phyloP scores from a whole-genome alignment of 2,329 filamentous ascomycete species.

The Epichloe baconii region DNA sequence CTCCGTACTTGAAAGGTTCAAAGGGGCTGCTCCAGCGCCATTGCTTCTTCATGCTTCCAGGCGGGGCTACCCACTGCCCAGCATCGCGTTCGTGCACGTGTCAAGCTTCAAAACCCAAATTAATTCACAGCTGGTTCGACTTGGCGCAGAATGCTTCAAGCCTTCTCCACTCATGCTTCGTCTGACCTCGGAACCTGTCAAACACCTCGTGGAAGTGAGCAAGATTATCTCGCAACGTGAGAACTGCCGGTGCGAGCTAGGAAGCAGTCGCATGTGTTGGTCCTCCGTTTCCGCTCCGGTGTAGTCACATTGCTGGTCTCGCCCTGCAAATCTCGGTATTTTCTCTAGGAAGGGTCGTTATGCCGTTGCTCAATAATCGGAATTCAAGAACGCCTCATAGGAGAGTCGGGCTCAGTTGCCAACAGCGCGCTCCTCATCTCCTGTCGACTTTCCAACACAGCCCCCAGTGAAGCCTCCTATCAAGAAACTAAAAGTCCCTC shows the following conservation, averaged over 20 bases:
- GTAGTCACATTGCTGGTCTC: background rate
- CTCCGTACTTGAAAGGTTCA: background rate
- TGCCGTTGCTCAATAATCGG: slow-evolving; percentile 5
- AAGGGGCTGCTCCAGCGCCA: background rate
- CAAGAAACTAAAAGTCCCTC: slow-evolving; percentile 6
- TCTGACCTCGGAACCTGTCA: background rate
- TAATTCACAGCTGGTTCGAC: background rate
- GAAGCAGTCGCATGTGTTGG: background rate
- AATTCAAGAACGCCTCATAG: background rate
- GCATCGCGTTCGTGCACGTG: background rate
- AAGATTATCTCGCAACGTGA: background rate
- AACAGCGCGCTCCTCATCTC: slow-evolving; percentile 7
- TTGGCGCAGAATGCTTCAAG: background rate
- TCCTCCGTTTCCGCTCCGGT: background rate
- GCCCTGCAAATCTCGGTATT: background rate
- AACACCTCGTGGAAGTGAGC: background rate
- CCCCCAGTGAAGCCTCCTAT: background rate
- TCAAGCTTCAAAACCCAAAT: background rate
- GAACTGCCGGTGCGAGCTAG: background rate
- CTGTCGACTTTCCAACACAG: slow-evolving; percentile 4
- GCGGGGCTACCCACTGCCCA: background rate
- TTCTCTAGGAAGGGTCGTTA: background rate
- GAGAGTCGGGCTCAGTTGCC: slow-evolving; percentile 12
- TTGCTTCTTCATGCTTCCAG: background rate
- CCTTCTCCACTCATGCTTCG: background rate